Evolutionary conservation across 306 rosid genomes (phyloP).

Genomic region (Trifolium fragiferum): DNA sequence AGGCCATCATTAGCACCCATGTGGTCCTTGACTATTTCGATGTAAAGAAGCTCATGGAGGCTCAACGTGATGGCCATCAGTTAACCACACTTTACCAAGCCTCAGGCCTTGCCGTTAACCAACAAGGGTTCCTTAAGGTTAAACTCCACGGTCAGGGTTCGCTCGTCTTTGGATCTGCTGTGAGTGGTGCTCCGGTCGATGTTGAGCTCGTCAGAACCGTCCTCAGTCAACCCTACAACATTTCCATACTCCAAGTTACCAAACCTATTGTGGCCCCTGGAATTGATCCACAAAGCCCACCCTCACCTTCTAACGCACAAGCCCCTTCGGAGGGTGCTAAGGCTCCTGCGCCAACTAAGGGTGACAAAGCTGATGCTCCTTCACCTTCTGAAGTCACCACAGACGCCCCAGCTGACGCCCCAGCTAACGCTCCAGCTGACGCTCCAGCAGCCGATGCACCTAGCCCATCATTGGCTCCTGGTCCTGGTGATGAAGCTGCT

Average conservation of each 20-base stretch:
- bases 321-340: background rate
- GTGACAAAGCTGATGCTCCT: background rate
- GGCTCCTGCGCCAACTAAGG: background rate
- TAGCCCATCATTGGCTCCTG: conserved; percentile 28
- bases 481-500: conserved; percentile 38
- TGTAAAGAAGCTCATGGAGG: conserved; percentile 50
- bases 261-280: conserved; percentile 50
- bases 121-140: conserved; percentile 59
- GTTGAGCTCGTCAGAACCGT: conserved; percentile 50
- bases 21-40: conserved; percentile 67
- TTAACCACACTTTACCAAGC: conserved; percentile 69
- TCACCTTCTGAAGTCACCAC: background rate
- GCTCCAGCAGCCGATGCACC: background rate
- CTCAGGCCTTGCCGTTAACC: conserved; percentile 49
- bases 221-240: conserved; percentile 52
- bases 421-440: too few relatives aligned
- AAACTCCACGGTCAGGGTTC: conserved; percentile 46
- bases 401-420: background rate
- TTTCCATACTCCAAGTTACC: conserved; percentile 63
- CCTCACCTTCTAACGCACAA: background rate
- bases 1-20: conserved; percentile 54
- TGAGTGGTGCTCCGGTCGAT: conserved; percentile 25
- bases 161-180: conserved; percentile 61
- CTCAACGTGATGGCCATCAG: background rate
- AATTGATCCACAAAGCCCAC: conserved; percentile 9